Evolutionary conservation across 768 basidiomycete species (phyloP).

Genomic region (Lentinula boryana): DNA sequence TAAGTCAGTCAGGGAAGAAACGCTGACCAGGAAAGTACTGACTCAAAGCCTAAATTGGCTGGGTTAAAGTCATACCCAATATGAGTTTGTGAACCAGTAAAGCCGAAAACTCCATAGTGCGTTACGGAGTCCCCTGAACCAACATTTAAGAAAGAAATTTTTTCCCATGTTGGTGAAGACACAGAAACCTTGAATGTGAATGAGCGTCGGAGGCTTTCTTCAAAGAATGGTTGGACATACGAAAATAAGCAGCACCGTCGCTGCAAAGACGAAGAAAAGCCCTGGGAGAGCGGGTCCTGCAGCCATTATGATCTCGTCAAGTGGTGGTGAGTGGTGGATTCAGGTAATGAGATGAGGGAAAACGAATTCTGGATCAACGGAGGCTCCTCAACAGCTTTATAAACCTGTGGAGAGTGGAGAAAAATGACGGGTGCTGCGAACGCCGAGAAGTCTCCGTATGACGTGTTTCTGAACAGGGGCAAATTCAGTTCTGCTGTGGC

Average conservation of each 20-base stretch:
- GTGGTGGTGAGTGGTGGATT: too few species aligned
- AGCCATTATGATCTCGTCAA: conserved; percentile 27
- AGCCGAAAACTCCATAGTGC: conserved; percentile 76
- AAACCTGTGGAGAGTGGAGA: background rate
- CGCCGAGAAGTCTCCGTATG: background rate
- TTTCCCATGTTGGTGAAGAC: conserved; percentile 69
- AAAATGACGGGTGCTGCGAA: background rate
- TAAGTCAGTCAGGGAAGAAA: background rate
- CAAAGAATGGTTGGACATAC: conserved; percentile 32
- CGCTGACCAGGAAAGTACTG: conserved; percentile 15
- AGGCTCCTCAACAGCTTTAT: background rate
- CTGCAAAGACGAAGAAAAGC: conserved; percentile 66
- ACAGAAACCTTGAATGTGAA: conserved; percentile 49
- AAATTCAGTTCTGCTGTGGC: background rate
- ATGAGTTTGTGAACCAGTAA: conserved; percentile 45
- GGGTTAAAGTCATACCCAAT: conserved; percentile 54
- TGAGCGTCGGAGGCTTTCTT: background rate
- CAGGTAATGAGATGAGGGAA: background rate
- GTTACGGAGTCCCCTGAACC: conserved; percentile 27
- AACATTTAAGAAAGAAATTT: conserved; percentile 61
- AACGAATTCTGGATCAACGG: background rate
- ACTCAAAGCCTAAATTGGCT: conserved; percentile 31
- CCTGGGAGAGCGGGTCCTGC: conserved; percentile 63
- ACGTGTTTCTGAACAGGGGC: background rate
- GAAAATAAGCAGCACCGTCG: conserved; percentile 62